Evolutionary conservation across 2,329 filamentous ascomycete species (phyloP), one percentile per base, ranked within the genome.

Genomic region (Xylariaceae sp.): DNA sequence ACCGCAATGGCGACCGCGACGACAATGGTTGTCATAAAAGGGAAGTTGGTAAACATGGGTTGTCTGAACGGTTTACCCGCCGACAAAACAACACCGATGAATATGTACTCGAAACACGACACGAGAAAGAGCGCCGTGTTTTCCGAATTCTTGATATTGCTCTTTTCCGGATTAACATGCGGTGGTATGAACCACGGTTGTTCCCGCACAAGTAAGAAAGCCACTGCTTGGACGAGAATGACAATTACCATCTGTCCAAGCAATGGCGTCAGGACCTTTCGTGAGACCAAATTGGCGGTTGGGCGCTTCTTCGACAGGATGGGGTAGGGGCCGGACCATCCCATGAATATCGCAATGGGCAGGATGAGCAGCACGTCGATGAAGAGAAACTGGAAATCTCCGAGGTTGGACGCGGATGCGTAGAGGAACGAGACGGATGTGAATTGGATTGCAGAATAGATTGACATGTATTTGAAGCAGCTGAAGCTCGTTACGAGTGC

Each of bases 401-500:
- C 95, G 6, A 99, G 77, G 67, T 99, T 99, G 9, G 90, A 96
- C 11, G 89, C 95, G 7, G 86, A 91, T 6, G 91, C 89, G 70
- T 99, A 99, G 14, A 99, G 80, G 68, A 99, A 97, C 78, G 89
- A 96, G 65, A 99, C 95, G 1, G 90, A 90, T 7, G 90, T 96
- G 75, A 99, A 99, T 70, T 99, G 94, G 60, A 99, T 99, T n/a
- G 94, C 93, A 2, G 92, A 97, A 75, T 99, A 99, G 59, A 99
- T 74, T 63, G 89, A 95, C 95, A 99, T 99, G 73, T 96, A 99
- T 75, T 97, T 99, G 81, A 99, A 99, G 75, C 94, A 99, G 74
- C 90, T 95, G 75, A 99, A 99, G 71, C 91, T 96, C 12, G 94
- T 99, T n/a, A 97, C 92, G 33, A 99, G 80, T 33, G 95, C 90